phyloP scores from a whole-genome alignment of 1,284 basidiomycete species.

The Xanthoconium separans region DNA sequence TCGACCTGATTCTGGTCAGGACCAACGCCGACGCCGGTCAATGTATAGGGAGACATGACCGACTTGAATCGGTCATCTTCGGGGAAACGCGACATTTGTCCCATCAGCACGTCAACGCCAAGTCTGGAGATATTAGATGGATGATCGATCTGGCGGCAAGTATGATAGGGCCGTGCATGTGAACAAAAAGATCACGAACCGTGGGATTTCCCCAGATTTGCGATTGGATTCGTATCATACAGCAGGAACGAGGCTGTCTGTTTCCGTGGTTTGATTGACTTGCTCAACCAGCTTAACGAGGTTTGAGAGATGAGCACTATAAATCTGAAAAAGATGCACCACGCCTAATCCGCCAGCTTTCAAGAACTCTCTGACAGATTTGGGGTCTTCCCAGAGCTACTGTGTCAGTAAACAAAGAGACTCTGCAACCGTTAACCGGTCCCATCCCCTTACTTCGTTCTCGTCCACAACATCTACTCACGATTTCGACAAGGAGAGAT shows the following conservation, averaged over 20 bases:
- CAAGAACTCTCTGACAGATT: slow-evolving; percentile 85
- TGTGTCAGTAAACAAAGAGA: slow-evolving; percentile 83
- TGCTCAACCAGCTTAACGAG: slow-evolving; percentile 82
- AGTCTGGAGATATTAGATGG: slow-evolving; percentile 83
- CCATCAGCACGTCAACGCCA: slow-evolving; percentile 86
- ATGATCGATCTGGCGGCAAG: slow-evolving; percentile 63
- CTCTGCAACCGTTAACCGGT: slow-evolving; percentile 82
- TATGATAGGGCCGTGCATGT: background rate
- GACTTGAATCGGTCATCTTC: slow-evolving; percentile 92
- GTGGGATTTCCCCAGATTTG: slow-evolving; percentile 88
- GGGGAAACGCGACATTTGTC: slow-evolving; percentile 80
- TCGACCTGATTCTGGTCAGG: slow-evolving; percentile 36
- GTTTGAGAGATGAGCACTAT: background rate
- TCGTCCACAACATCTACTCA: slow-evolving; percentile 63
- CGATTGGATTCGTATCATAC: slow-evolving; percentile 94
- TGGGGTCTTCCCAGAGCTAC: slow-evolving; percentile 97
- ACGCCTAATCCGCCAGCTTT: slow-evolving; percentile 89
- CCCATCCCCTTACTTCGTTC: slow-evolving; percentile 79
- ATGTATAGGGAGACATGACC: slow-evolving; percentile 59
- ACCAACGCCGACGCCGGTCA: slow-evolving; percentile 13
- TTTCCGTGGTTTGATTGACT: slow-evolving; percentile 86
- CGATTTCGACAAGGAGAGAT: slow-evolving; percentile 66
- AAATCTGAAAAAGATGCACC: slow-evolving; percentile 48
- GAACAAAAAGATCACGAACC: slow-evolving; percentile 44
- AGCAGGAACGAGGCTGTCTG: slow-evolving; percentile 86